Percentiles rank a stretch among this genome's conserved stretches.
Evolutionary conservation across 2,329 filamentous ascomycete species (phyloP).

Genomic region (Ophiostoma novo-ulmi): DNA sequence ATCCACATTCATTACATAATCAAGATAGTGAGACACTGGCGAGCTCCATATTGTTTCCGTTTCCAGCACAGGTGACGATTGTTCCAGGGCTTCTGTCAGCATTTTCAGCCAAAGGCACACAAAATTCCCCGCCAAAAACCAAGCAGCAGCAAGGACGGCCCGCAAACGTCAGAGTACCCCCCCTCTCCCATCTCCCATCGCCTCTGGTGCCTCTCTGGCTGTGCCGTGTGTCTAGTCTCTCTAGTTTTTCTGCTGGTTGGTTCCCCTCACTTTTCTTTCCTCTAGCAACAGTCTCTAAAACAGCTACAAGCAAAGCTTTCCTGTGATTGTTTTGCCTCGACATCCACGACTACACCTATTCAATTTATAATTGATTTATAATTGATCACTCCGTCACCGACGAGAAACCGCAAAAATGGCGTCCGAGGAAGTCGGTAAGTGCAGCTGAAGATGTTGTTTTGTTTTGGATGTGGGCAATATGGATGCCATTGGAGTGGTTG

Average conservation of each 20-base stretch:
- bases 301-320: slow-evolving; percentile 21
- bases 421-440: slow-evolving; percentile 44
- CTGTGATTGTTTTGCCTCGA: slow-evolving; percentile 3
- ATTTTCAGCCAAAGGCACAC: slow-evolving; percentile 7
- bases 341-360: neutral
- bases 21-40: neutral
- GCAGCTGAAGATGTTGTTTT: neutral
- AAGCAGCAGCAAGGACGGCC: slow-evolving; percentile 13
- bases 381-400: slow-evolving; percentile 12
- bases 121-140: slow-evolving; percentile 22
- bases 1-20: neutral
- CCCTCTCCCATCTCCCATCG: slow-evolving; percentile 20
- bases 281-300: slow-evolving; percentile 16
- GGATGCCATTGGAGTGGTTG: neutral
- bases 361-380: neutral
- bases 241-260: slow-evolving; percentile 14
- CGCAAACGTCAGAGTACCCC: slow-evolving; percentile 6
- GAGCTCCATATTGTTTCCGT: neutral
- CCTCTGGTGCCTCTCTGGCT: neutral
- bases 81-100: slow-evolving; percentile 20
- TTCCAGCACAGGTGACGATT: slow-evolving; percentile 10
- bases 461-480: slow-evolving; percentile 1
- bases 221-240: neutral
- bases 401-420: slow-evolving; percentile 35
- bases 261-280: slow-evolving; percentile 18